Base-by-base conservation (phyloP, 2,329 filamentous ascomycete genomes). In the Penicillium sp. region DNA sequence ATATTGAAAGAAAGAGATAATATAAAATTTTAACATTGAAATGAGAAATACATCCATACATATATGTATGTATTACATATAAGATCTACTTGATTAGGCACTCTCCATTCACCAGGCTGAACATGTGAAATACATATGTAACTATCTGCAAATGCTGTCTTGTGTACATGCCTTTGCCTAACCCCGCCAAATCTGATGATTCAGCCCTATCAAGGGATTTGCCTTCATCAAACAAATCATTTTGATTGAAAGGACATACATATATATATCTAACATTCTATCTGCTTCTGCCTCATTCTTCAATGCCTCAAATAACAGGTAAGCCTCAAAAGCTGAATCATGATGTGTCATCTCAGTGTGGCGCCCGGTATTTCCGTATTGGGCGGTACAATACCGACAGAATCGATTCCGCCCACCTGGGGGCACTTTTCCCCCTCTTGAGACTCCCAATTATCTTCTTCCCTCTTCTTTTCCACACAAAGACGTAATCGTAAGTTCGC, bases 401-500 rank as follows among this genome's bases (percentile, higher is more conserved):
- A 51, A 51, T 50, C 45, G 50, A 49, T 47, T 55, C 58, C 53
- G 58, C 63, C 62, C 60, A 62, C 47, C 39, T 50, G 50, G 21
- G 45, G 50, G 43, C 50, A 52, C 59, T 63, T 66, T 62, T 58
- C 59, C 58, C 56, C 62, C 40, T 62, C 58, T 64, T 46, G 40
- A 52, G 50, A 52, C 50, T 52, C 50, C 31, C 60, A 52, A 60
- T 65, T 65, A 60, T 65, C 65, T 63, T 65, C 66, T 65, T 62
- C 66, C 61, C 61, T 67, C 61, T 68, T 66, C 63, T 66, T 68
- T 69, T 65, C 67, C 62, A 63, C 64, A 66, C 65, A 67, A 65
- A 64, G 65, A 62, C 65, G 63, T 65, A 65, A 65, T 61, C 61
- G 64, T 66, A 65, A 55, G 64, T 59, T 59, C 50, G 47, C 57